Base-by-base conservation (phyloP, 805 yeast species). In the Suhomyces tanzawaensis region DNA sequence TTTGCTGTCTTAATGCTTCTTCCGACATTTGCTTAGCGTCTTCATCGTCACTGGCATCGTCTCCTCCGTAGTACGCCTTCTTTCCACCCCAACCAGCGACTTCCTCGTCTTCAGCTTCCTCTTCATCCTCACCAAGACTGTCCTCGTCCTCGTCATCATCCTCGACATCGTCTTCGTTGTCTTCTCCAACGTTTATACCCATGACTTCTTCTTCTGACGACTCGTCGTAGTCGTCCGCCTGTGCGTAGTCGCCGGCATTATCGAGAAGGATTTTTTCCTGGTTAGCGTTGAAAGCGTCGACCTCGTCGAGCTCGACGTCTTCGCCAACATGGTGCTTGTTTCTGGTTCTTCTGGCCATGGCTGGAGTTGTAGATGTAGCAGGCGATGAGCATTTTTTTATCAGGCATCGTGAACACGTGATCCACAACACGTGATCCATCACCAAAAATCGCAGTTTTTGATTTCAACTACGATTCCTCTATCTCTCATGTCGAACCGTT, bases 1-100 rank as follows among this genome's bases (percentile, higher is more conserved):
- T 85, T 63, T 90, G 97, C 48, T 87, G 80, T 54, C 88, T 79
- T 34, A 86, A 55, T 0, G 98, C 98, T 62, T 93, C 97, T 50
- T 79, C 81, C 41, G 91, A 93, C 63, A 89, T 81, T 45, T 77
- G 81, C 45, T 78, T 81, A 4, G 87, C 85, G 22, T 79, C 81
- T 37, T 80, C 95, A 22, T 82, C 91, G 46, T 85, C 95, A 59
- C 72, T 86, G 13, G 73, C 77, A 44, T 78, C 84, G 43, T 78
- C 84, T 7, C 62, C 62, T 30, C 82, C 83, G 51, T 79, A 79
- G 48, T 76, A 77, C 47, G 68, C 55, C 42, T 57, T 55, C 45
- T 57, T 57, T n/a, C 73, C 68, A 40, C 79, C 76, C 70, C 74
- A 60, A 15, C 65, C 63, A 19, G 47, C 57, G 7, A 42, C 57